Conservation (phyloP, 768 basidiomycete species). For the Boletus fagicola region DNA sequence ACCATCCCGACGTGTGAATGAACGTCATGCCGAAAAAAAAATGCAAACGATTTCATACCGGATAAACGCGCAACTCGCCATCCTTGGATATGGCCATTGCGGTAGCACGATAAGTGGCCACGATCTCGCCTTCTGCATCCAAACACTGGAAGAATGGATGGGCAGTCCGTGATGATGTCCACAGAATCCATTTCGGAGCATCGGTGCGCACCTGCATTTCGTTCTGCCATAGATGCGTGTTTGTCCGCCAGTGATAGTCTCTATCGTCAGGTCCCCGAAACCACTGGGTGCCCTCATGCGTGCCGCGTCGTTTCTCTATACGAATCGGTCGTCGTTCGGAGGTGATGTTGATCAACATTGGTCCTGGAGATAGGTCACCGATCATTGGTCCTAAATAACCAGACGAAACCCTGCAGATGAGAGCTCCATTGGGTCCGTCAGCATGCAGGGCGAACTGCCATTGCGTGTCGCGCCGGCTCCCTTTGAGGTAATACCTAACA, state of each 20-base stretch:
- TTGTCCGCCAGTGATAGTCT: slow-evolving; percentile 24
- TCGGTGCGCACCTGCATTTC: slow-evolving; percentile 24
- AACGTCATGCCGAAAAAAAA: background rate
- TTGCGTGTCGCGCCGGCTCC: slow-evolving; percentile 13
- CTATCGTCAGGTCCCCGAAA: slow-evolving; percentile 25
- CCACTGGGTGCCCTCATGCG: slow-evolving; percentile 16
- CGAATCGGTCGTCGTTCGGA: slow-evolving; percentile 8
- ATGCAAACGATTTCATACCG: slow-evolving; percentile 14
- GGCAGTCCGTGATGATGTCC: background rate
- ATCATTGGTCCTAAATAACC: slow-evolving; percentile 20
- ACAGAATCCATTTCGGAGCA: background rate
- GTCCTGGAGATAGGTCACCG: slow-evolving; percentile 3
- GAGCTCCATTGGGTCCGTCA: slow-evolving; percentile 14
- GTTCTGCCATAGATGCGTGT: slow-evolving; percentile 11
- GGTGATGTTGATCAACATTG: slow-evolving; percentile 14
- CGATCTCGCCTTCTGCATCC: slow-evolving; percentile 16
- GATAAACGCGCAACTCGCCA: slow-evolving; percentile 28
- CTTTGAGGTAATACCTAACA: slow-evolving; percentile 25
- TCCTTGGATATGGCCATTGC: slow-evolving; percentile 27
- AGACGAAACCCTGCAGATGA: slow-evolving; percentile 22
- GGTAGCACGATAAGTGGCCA: slow-evolving; percentile 30
- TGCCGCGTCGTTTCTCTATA: slow-evolving; percentile 14
- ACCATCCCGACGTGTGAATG: background rate
- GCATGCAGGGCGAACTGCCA: slow-evolving; percentile 25
- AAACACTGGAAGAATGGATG: slow-evolving; percentile 10